These are phyloP conservation scores for Phytophthora fragariaefolia DNA, from an alignment of 352 stramenopile genomes.

Conservation along the genomic window DNA sequence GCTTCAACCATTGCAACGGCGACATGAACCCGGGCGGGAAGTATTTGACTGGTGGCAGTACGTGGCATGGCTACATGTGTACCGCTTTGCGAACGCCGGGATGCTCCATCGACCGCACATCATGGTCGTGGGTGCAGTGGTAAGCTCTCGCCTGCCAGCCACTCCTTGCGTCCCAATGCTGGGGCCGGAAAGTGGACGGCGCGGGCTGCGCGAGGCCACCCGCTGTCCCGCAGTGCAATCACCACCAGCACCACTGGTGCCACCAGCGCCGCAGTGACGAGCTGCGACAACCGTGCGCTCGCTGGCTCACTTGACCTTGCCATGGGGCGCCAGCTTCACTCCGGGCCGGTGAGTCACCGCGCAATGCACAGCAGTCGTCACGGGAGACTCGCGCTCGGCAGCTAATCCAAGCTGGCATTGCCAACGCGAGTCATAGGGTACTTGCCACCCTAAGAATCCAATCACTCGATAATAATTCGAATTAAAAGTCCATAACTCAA, in stretches of 20 bases:
- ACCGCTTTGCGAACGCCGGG: slow-evolving; percentile 26
- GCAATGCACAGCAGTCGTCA: too few species aligned
- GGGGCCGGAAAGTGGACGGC: too few species aligned
- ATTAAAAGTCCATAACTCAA: too few species aligned
- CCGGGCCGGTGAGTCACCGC: background rate
- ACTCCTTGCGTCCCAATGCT: too few species aligned
- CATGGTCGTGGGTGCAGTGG: background rate
- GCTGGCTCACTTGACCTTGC: too few species aligned
- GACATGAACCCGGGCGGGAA: slow-evolving; percentile 24
- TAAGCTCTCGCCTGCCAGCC: slow-evolving; percentile 15
- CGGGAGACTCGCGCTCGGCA: too few species aligned
- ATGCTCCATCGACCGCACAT: slow-evolving; percentile 7
- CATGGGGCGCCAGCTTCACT: too few species aligned
- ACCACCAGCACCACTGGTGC: slow-evolving; percentile 7
- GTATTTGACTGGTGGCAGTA: slow-evolving; percentile 17
- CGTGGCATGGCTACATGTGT: too few species aligned
- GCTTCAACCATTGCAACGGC: slow-evolving; percentile 27
- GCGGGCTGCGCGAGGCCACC: slow-evolving; percentile 2
- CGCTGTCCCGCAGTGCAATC: slow-evolving; percentile 10
- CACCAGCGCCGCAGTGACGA: slow-evolving; percentile 24
- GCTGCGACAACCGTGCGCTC: slow-evolving; percentile 23
- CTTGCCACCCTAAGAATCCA: too few species aligned
- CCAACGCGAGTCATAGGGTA: too few species aligned
- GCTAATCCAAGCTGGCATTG: too few species aligned
- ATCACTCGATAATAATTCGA: too few species aligned